Conservation (phyloP, 2,329 filamentous ascomycete species). For the Ceratocystis variospora region DNA sequence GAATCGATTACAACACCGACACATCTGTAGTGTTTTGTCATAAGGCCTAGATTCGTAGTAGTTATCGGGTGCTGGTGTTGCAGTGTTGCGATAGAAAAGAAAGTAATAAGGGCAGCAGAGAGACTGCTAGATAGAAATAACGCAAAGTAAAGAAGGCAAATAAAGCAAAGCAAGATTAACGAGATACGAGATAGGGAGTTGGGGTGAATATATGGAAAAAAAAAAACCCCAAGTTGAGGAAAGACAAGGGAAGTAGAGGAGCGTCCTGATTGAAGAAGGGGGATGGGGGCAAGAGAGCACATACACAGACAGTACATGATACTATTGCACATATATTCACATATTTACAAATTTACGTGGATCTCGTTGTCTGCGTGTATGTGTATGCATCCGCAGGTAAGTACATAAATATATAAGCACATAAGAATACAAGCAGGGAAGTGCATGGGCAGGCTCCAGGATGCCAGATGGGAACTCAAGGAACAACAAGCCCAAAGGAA, state of each 20-base stretch:
- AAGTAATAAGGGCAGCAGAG: neutral
- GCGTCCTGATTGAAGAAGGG: neutral
- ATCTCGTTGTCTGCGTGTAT: neutral
- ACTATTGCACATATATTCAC: neutral
- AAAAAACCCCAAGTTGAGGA: neutral
- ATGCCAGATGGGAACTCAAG: neutral
- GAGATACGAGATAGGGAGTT: neutral
- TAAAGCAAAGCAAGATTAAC: neutral
- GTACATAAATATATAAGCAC: neutral
- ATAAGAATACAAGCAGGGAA: neutral
- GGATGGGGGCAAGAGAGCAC: neutral
- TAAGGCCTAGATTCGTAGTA: neutral
- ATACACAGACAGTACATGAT: neutral
- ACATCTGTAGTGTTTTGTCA: slow-evolving; percentile 1
- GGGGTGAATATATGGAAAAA: slow-evolving; percentile 9
- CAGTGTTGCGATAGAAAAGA: neutral
- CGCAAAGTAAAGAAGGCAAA: neutral
- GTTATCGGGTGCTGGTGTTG: neutral
- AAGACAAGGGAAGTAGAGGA: neutral
- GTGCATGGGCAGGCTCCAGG: neutral
- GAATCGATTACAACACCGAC: slow-evolving; percentile 9
- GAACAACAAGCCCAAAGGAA: neutral
- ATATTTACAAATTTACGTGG: neutral
- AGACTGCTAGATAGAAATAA: neutral
- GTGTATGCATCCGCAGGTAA: neutral